phyloP scores from a whole-genome alignment of 2,329 filamentous ascomycete species.

The Aschersonia sp. region DNA sequence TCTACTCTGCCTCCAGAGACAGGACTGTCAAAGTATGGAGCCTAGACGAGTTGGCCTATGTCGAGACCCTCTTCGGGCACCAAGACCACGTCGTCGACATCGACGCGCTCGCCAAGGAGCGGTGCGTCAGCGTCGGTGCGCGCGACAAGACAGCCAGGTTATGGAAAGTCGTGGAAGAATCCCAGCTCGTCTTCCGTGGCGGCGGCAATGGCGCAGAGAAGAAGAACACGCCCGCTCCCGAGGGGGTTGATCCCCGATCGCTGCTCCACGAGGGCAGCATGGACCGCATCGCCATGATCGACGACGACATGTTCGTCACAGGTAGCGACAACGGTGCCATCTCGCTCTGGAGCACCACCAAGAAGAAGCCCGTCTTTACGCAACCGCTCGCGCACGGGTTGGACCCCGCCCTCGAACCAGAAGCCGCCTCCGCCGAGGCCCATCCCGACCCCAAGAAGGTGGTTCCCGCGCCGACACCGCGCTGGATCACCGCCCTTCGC shows the following conservation, averaged over 20 bases:
- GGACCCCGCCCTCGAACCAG: constrained; percentile 53
- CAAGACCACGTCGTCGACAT: constrained; percentile 83
- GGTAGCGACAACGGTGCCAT: constrained; percentile 84
- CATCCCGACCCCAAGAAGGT: constrained; percentile 41
- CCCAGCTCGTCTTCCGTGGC: constrained; percentile 87
- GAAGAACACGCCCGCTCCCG: constrained; percentile 8
- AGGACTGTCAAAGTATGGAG: constrained; percentile 94
- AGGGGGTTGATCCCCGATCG: constrained; percentile 32
- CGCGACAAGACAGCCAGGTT: constrained; percentile 81
- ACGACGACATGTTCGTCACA: constrained; percentile 79
- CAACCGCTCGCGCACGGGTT: constrained; percentile 73
- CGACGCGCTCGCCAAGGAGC: constrained; percentile 69
- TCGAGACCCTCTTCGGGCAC: constrained; percentile 93
- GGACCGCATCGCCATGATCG: constrained; percentile 83
- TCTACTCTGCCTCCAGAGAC: constrained; percentile 85
- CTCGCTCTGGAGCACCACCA: constrained; percentile 75
- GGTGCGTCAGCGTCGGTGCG: constrained; percentile 81
- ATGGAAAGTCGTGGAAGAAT: constrained; percentile 95
- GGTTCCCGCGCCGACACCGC: constrained; percentile 51
- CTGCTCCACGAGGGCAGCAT: constrained; percentile 69
- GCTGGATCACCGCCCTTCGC: constrained; percentile 81
- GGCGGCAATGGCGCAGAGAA: constrained; percentile 52
- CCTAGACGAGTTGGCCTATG: constrained; percentile 79
- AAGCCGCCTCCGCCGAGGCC: constrained; percentile 59
- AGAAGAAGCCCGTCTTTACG: constrained; percentile 86